Evolutionary conservation across 495 filamentous ascomycete genomes (phyloP), one percentile per base, ranked within the genome.

Genomic region (Aspergillus sclerotiicarbonarius): DNA sequence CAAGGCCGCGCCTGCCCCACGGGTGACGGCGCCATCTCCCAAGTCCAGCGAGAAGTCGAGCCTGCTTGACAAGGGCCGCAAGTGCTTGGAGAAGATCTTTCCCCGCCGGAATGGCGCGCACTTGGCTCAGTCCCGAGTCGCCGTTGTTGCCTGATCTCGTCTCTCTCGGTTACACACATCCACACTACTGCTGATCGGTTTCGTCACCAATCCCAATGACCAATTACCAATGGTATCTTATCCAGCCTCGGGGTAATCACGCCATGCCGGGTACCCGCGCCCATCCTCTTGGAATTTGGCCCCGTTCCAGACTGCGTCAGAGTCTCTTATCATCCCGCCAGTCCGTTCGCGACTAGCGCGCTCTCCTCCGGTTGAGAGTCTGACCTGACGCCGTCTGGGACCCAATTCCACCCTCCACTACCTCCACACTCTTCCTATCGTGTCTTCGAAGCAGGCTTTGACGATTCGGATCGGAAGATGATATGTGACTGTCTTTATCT

Each of bases 31-130:
- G 25, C 8, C 47, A 4, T 29, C 47, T 25, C 47, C 47, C 21
- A 31, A 15, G 3, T 7, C 47, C 25, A 32, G 15, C 12, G 47
- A 50, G 47, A 50, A 50, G 25, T 31, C 29, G 25, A 50, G 47
- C 29, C 47, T 50, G 25, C 47, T 50, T 25, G 47, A 50, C 47
- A 50, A 50, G 29, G 47, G 47, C 13, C 47, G 47, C 47, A 29
- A 16, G 25, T 50, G 47, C 47, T 31, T 50, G 47, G 47, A 50
- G 47, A 50, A 50, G 47, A 50, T 50, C 25, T 50, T 50, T 25
- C 31, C 47, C 6, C 47, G 47, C 29, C 47, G 47, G 13, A 50
- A 18, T 16, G 47, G 21, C 25, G 47, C 13, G 29, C 47, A 50
- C 25, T 50, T 29, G 47, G 29, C 47, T 50, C 47, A 50, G 31